Percentiles rank a stretch among this genome's conserved stretches.
phyloP scores from a whole-genome alignment of 148 eudicot species.

The Diospyros lotus region DNA sequence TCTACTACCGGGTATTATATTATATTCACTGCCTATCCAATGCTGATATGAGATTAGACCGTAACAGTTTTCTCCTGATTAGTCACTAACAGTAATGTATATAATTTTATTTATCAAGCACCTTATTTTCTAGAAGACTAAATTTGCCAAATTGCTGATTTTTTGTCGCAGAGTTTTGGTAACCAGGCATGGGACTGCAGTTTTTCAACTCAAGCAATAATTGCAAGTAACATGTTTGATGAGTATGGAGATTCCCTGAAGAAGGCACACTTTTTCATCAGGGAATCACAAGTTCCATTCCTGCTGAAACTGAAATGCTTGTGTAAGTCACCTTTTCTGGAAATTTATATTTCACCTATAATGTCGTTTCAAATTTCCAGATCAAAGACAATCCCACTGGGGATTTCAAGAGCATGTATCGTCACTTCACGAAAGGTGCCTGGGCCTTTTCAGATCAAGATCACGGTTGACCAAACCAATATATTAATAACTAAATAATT shows the following conservation, averaged over 20 bases:
- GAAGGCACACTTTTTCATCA: conserved; percentile 23
- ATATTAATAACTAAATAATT: too few species aligned
- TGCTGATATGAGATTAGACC: too few species aligned
- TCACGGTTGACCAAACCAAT: conserved; percentile 23
- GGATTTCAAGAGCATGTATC: conserved; percentile 33
- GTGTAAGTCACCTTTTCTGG: background rate
- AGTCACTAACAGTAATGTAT: too few species aligned
- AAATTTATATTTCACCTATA: background rate
- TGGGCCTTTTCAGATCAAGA: conserved; percentile 49
- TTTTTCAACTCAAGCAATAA: conserved; percentile 29
- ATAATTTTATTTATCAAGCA: too few species aligned
- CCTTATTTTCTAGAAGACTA: too few species aligned
- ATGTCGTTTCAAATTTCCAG: background rate
- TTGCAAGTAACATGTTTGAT: conserved; percentile 23
- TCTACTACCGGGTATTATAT: too few species aligned
- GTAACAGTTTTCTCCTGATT: too few species aligned
- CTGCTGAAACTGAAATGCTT: too few species aligned
- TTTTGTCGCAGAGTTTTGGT: conserved; percentile 19
- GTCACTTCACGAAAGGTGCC: conserved; percentile 35
- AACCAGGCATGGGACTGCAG: conserved; percentile 30
- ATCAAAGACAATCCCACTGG: conserved; percentile 34
- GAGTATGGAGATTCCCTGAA: conserved; percentile 24
- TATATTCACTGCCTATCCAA: too few species aligned
- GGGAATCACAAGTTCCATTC: conserved; percentile 13
- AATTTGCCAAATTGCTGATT: too few species aligned